These are phyloP conservation scores for Dioscorea dumetorum DNA, from an alignment of 106 monocot species.

Conservation along the genomic window DNA sequence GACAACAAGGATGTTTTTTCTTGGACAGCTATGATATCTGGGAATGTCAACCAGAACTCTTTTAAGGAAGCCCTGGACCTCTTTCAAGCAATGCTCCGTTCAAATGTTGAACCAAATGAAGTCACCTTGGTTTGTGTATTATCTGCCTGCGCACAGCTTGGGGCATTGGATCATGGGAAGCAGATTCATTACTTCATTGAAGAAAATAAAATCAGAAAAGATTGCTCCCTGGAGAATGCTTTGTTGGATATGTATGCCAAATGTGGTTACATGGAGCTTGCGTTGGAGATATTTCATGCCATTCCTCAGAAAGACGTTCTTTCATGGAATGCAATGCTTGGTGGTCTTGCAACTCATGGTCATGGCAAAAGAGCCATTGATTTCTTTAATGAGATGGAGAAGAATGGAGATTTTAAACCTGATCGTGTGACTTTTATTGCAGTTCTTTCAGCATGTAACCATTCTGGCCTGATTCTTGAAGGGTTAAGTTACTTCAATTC, in stretches of 20 bases:
- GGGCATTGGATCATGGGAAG: slow-evolving; percentile 28
- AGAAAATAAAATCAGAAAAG: slow-evolving; percentile 14
- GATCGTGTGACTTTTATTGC: slow-evolving; percentile 22
- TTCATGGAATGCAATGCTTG: slow-evolving; percentile 37
- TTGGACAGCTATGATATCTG: too few species aligned
- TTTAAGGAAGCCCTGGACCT: background rate
- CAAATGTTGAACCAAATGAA: slow-evolving; percentile 29
- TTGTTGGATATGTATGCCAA: slow-evolving; percentile 23
- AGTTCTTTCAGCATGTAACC: slow-evolving; percentile 31
- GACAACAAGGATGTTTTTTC: too few species aligned
- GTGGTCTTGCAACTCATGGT: slow-evolving; percentile 34
- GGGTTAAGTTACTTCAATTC: slow-evolving; percentile 17
- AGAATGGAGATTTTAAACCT: slow-evolving; percentile 18
- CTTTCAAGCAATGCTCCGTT: slow-evolving; percentile 28
- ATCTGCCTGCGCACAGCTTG: slow-evolving; percentile 39
- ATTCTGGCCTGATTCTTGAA: slow-evolving; percentile 33
- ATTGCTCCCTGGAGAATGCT: slow-evolving; percentile 13
- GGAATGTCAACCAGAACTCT: too few species aligned
- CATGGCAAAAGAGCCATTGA: slow-evolving; percentile 15
- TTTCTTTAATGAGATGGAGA: slow-evolving; percentile 25
- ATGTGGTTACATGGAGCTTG: slow-evolving; percentile 35
- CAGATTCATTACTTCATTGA: slow-evolving; percentile 35
- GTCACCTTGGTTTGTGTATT: slow-evolving; percentile 41
- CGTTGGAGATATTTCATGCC: slow-evolving; percentile 23
- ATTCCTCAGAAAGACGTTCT: slow-evolving; percentile 24